Conservation (phyloP, 2,329 filamentous ascomycete genomes). For the Arachnopeziza araneosa region DNA sequence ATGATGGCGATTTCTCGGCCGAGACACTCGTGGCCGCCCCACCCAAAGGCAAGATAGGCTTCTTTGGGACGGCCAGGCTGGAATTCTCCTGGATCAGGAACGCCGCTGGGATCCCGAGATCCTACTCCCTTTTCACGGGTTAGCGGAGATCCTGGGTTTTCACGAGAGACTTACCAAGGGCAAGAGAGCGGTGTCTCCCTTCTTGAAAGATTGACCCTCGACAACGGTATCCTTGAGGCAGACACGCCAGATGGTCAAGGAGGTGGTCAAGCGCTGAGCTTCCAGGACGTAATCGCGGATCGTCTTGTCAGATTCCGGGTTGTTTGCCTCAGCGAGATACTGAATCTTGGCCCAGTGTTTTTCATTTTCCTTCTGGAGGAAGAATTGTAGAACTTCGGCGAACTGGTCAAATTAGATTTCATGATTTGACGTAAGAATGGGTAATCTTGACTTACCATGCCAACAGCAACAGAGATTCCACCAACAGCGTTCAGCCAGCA, state of each 20-base stretch:
- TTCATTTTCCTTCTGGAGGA: not conserved
- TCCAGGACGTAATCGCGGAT: not conserved
- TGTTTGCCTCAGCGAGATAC: not conserved
- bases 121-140: slow-evolving; percentile 36
- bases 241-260: not conserved
- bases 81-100: slow-evolving; percentile 56
- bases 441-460: not conserved
- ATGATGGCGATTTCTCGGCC: slow-evolving; percentile 41
- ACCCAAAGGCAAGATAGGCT: slow-evolving; percentile 58
- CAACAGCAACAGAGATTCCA: not conserved
- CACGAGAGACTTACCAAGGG: not conserved
- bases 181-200: not conserved
- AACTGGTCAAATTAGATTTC: not conserved
- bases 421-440: not conserved
- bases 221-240: not conserved
- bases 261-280: not conserved
- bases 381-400: not conserved
- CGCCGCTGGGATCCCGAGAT: slow-evolving; percentile 44
- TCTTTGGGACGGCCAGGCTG: slow-evolving; percentile 57
- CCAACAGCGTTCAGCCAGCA: not conserved
- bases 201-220: not conserved
- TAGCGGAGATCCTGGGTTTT: slow-evolving; percentile 45
- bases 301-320: not conserved
- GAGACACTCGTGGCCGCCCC: slow-evolving; percentile 57
- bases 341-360: not conserved